A percentile compares a stretch with the other conserved stretches of the same genome.
These are phyloP conservation scores for Phytophthora melonis DNA, from an alignment of 352 stramenopile genomes.

Conservation along the genomic window DNA sequence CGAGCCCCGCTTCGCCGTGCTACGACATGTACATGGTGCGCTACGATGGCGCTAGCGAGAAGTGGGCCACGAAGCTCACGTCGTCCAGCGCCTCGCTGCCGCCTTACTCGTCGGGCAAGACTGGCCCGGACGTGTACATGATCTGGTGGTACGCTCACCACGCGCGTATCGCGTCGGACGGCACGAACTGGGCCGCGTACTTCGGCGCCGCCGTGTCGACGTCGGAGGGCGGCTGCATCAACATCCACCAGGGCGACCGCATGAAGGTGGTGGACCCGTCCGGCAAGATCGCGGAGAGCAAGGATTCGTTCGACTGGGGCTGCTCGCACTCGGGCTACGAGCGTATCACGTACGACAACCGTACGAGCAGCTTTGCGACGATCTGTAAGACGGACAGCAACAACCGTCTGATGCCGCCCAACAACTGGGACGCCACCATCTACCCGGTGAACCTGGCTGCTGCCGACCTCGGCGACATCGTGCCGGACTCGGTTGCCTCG, in stretches of 20 bases:
- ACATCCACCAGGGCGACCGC: conserved; percentile 69
- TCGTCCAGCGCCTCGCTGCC: conserved; percentile 54
- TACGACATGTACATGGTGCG: conserved; percentile 69
- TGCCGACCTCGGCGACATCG: conserved; percentile 58
- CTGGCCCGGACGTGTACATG: conserved; percentile 53
- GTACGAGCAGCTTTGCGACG: conserved; percentile 49
- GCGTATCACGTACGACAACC: conserved; percentile 38
- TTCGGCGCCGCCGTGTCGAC: conserved; percentile 56
- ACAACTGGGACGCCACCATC: conserved; percentile 61
- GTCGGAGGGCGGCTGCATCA: conserved; percentile 60
- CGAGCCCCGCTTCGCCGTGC: conserved; percentile 40
- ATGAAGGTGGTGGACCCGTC: conserved; percentile 58
- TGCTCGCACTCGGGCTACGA: conserved; percentile 34
- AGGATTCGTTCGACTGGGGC: conserved; percentile 56
- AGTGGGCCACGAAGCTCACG: conserved; percentile 64
- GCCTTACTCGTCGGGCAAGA: conserved; percentile 53
- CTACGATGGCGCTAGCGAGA: conserved; percentile 54
- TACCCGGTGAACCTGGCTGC: conserved; percentile 61
- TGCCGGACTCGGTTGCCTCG: conserved; percentile 34
- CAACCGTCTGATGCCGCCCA: conserved; percentile 73
- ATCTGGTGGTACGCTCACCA: conserved; percentile 72
- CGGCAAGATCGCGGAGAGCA: conserved; percentile 34
- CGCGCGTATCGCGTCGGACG: conserved; percentile 57
- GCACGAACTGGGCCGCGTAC: conserved; percentile 63
- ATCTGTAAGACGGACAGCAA: conserved; percentile 80